Evolutionary conservation across 495 filamentous ascomycete genomes (phyloP).

Genomic region (Cladorrhinum samala): DNA sequence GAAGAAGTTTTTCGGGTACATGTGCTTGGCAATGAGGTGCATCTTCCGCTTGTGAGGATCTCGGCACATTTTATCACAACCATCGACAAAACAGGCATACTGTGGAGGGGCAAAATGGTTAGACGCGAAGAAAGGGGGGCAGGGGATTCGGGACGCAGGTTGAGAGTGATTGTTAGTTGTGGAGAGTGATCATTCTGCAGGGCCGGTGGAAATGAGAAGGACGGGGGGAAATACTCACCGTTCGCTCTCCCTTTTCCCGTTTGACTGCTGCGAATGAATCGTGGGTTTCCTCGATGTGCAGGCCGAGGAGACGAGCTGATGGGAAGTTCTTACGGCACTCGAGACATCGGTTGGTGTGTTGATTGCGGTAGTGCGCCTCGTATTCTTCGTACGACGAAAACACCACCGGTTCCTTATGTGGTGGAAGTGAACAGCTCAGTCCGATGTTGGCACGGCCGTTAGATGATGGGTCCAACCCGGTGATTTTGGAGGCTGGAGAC

Average conservation of each 20-base stretch:
- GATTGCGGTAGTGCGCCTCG: conserved; percentile 76
- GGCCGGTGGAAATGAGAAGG: neutral
- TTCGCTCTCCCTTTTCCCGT: conserved; percentile 77
- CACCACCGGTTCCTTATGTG: conserved; percentile 59
- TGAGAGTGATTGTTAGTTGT: neutral
- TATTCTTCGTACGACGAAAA: conserved; percentile 78
- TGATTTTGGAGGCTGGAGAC: conserved; percentile 37
- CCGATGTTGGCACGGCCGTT: conserved; percentile 23
- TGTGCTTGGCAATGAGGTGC: conserved; percentile 90
- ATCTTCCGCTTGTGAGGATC: conserved; percentile 75
- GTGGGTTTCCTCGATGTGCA: conserved; percentile 92
- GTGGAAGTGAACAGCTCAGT: conserved; percentile 76
- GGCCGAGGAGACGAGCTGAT: conserved; percentile 58
- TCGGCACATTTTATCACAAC: conserved; percentile 78
- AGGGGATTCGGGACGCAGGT: neutral
- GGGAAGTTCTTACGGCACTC: conserved; percentile 78
- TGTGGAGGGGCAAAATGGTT: conserved; percentile 25
- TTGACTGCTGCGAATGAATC: conserved; percentile 68
- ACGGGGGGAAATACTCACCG: conserved; percentile 48
- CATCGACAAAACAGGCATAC: conserved; percentile 86
- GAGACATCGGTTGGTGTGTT: conserved; percentile 77
- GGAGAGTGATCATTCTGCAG: neutral
- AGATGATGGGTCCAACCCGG: conserved; percentile 34
- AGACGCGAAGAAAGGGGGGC: neutral
- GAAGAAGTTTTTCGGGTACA: conserved; percentile 88